Base-by-base conservation (phyloP, 306 rosid genomes). In the cucumber (Cucumis sativus) region DNA sequence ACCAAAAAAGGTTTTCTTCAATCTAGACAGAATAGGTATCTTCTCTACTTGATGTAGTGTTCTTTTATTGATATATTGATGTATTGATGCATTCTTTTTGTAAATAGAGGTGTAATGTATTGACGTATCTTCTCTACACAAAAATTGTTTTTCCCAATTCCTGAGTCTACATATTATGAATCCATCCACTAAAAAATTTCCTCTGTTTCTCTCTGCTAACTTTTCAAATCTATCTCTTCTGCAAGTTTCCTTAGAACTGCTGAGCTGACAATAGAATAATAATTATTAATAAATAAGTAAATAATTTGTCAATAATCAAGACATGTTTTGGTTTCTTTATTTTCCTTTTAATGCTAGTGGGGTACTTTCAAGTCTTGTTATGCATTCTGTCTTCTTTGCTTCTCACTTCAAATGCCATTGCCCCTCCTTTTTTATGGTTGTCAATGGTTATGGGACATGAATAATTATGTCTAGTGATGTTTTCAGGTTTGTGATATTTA, bases 1-100 rank as follows among this genome's bases (percentile, higher is more conserved):
- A 82, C 95, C 96, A 57, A 88, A 87, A 78, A 82, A 82, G 37
- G 89, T 95, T 43, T 84, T 86, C 82, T 92, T 95, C 86, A 92
- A 95, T 84, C 96, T 95, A 74, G 97, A 92, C 89, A 90, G 84
- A 80, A 85, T 70, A 87, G 96, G 98, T 95, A 89, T 28, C 16
- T 55, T 58, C 52, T 47, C n/a, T 58, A 39, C 33, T 62, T 80
- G 51, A 68, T 61, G 33, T 58, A 30, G 28, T 71, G 71, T 37
- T 37, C 21, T 10, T 59, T 30, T 35, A 51, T 47, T 51, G 67
- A n/a, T n/a, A n/a, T n/a, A n/a, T n/a, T n/a, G 25, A 63, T 64
- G 70, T 56, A 51, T 23, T 74, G 41, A 20, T 40, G 74, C 43
- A 23, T 66, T 39, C 30, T 18, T n/a, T 66, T 52, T 51, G 9